These are phyloP conservation scores for Lactarius akahatsu DNA, from an alignment of 768 basidiomycete species.

Conservation along the genomic window DNA sequence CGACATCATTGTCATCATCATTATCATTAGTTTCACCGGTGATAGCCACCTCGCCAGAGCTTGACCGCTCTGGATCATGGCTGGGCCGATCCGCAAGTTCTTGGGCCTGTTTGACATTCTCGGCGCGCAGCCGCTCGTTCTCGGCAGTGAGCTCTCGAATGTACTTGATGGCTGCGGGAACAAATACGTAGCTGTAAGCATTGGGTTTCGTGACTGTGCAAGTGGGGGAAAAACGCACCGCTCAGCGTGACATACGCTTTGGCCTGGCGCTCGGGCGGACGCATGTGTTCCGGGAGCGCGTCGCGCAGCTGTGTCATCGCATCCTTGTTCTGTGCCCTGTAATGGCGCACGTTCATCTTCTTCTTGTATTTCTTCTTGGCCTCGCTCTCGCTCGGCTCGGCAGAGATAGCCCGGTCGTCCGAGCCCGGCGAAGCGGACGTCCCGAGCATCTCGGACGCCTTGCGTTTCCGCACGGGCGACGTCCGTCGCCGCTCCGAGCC, in stretches of 20 bases:
- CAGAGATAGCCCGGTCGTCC: constrained; percentile 15
- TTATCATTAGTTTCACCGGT: constrained; percentile 6
- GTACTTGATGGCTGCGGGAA: constrained; percentile 26
- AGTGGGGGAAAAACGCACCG: constrained; percentile 13
- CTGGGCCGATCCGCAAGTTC: constrained; percentile 10
- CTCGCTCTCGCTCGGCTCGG: constrained; percentile 26
- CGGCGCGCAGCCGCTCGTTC: constrained; percentile 22
- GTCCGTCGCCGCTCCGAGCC: constrained; percentile 5
- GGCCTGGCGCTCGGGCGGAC: constrained; percentile 26
- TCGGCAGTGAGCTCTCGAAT: constrained; percentile 23
- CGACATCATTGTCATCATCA: background rate
- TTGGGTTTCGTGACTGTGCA: background rate
- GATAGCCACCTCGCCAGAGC: constrained; percentile 14
- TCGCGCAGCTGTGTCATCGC: constrained; percentile 28
- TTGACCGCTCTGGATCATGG: constrained; percentile 17
- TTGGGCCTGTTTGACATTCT: constrained; percentile 20
- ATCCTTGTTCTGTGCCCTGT: constrained; percentile 27
- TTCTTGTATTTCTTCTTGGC: constrained; percentile 29
- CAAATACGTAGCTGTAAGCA: background rate
- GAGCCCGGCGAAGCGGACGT: constrained; percentile 17
- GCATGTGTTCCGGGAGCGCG: constrained; percentile 26
- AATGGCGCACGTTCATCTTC: constrained; percentile 28
- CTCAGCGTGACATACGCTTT: constrained; percentile 25
- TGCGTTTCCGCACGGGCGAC: constrained; percentile 23
- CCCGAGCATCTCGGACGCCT: constrained; percentile 26